These are phyloP conservation scores for Neurospora tetrasperma DNA, from an alignment of 495 filamentous ascomycete species.

Conservation along the genomic window DNA sequence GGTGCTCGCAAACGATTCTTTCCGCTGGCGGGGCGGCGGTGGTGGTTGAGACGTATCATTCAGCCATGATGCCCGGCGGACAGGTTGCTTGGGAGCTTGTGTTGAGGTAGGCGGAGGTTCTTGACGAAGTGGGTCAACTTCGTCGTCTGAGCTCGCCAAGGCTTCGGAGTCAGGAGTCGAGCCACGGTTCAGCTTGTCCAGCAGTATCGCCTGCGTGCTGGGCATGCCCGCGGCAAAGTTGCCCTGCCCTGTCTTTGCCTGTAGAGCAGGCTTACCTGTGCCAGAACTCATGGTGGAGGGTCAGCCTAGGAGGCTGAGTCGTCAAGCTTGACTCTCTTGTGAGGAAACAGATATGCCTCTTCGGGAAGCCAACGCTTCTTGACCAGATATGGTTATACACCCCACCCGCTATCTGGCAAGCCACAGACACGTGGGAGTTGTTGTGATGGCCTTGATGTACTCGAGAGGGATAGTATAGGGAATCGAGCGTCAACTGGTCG, in stretches of 20 bases:
- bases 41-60: conserved; percentile 46
- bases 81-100: conserved; percentile 38
- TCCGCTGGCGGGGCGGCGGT: conserved; percentile 34
- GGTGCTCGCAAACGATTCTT: conserved; percentile 51
- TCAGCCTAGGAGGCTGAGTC: neutral
- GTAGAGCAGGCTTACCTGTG: conserved; percentile 29
- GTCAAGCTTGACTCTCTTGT: neutral
- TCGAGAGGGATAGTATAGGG: neutral
- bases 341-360: neutral
- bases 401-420: neutral
- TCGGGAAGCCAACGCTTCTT: neutral
- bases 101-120: conserved; percentile 31
- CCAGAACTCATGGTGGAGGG: conserved; percentile 36
- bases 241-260: conserved; percentile 32
- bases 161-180: conserved; percentile 92
- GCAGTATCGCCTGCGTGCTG: conserved; percentile 48
- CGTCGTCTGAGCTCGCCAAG: conserved; percentile 85
- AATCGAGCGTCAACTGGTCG: neutral
- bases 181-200: conserved; percentile 67
- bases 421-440: neutral
- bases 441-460: neutral
- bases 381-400: neutral
- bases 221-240: conserved; percentile 27
- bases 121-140: conserved; percentile 50
- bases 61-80: conserved; percentile 50